Base-by-base conservation (phyloP, 2,329 filamentous ascomycete genomes). In the Xylariaceae sp. region DNA sequence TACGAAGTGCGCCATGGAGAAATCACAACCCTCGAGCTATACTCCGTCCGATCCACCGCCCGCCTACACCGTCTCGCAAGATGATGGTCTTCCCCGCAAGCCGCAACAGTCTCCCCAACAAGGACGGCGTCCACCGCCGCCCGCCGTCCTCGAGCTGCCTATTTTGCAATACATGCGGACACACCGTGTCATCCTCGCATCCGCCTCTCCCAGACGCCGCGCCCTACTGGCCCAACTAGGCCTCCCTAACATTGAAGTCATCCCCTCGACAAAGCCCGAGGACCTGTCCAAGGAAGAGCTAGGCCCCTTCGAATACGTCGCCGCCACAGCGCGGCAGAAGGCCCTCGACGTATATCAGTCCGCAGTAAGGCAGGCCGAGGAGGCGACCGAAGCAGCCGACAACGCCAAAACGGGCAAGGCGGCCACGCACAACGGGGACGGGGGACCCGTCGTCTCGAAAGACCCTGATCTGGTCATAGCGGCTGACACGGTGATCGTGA, bases 401-500 rank as follows among this genome's bases (percentile, higher is more conserved):
- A 70, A 29, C 21, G 15, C 18, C 21, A 21, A 43, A 21, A 40
- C 16, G 2, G 16, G 37, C 5, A 18, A 26, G 5, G 21, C 46
- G 57, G 64, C 67, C 62, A 49, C 60, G 60, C 13, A 64, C 66
- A 43, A 71, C 39, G 34, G 68, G n/a, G 29, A 48, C n/a, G 36
- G 40, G 5, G 43, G 45, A 26, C 34, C 21, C n/a, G 19, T 26
- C n/a, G 15, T 10, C 16, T 16, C 32, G 13, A 52, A 56, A 40
- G 94, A 96, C 62, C 91, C 91, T 0, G 86, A 84, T 6, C 78
- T 97, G 15, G 89, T 97, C 54, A 86, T 97, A 55, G 85, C 91
- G 0, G 92, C 92, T 34, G 92, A 97, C 70, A 97, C 94, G 0
- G 79, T 99, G 52, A 89, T 99, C 57, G 88, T 94, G 13, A 86